Conservation (phyloP, 2,329 filamentous ascomycete genomes). For the Fusarium verrucosum region DNA sequence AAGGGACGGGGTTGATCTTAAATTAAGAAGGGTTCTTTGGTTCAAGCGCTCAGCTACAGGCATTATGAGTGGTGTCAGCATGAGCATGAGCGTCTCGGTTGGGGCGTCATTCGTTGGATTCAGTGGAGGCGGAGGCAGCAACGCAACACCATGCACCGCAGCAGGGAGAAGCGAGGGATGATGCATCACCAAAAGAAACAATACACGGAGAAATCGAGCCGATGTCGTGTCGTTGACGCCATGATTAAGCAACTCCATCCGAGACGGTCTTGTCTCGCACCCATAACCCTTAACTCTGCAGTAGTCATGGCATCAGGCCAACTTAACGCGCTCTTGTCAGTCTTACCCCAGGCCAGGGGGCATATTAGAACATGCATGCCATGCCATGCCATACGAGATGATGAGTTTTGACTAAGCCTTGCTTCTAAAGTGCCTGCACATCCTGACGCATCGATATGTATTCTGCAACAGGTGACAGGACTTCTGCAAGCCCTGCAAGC, state of each 20-base stretch:
- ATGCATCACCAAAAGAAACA: conserved; percentile 35
- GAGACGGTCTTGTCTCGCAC: conserved; percentile 37
- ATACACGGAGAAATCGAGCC: conserved; percentile 8
- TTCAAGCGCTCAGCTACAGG: conserved; percentile 9
- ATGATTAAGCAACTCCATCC: conserved; percentile 32
- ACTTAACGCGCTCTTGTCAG: conserved; percentile 22
- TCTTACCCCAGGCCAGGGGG: conserved; percentile 17
- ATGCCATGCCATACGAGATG: conserved; percentile 8
- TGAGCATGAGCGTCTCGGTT: conserved; percentile 23
- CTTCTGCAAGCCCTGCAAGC: conserved; percentile 35
- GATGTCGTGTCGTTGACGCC: conserved; percentile 26
- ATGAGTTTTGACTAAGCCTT: conserved; percentile 16
- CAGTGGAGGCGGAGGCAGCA: conserved; percentile 27
- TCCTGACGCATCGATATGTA: conserved; percentile 19
- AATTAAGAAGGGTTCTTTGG: conserved; percentile 22
- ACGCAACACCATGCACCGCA: conserved; percentile 28
- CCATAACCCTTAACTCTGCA: conserved; percentile 32
- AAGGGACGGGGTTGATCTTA: conserved; percentile 34
- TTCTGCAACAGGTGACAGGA: conserved; percentile 28
- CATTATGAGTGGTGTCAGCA: conserved; percentile 27
- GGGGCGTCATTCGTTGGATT: conserved; percentile 19
- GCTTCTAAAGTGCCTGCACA: conserved; percentile 41
- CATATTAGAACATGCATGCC: background rate
- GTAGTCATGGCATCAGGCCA: conserved; percentile 14
- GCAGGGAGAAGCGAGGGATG: conserved; percentile 35